Evolutionary conservation across 345 rosid genomes (phyloP).

Genomic region (Syzygium aromaticum): DNA sequence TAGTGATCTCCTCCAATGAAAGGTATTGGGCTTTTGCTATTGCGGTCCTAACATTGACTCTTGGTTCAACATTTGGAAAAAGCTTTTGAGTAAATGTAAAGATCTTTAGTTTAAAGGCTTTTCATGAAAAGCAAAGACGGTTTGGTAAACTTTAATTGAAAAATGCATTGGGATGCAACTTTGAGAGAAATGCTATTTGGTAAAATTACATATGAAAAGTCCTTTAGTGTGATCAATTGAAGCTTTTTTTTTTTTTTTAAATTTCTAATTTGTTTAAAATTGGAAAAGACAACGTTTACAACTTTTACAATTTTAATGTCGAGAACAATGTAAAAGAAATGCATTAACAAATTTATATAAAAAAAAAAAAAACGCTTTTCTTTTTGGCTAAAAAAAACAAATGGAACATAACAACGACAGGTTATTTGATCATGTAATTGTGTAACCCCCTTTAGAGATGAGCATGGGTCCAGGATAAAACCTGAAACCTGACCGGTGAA

Average conservation of each 20-base stretch:
- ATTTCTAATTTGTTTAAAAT: neutral
- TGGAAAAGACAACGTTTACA: neutral
- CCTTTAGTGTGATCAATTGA: neutral
- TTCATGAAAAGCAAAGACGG: neutral
- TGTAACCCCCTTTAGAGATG: no score
- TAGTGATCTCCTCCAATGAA: no score
- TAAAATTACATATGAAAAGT: neutral
- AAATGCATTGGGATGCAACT: neutral
- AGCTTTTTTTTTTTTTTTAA: neutral
- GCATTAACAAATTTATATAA: neutral
- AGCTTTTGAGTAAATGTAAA: accelerated
- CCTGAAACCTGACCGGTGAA: no score
- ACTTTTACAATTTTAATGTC: neutral
- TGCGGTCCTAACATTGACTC: no score
- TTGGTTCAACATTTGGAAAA: neutral
- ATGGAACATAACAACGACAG: accelerated
- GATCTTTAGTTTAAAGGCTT: neutral
- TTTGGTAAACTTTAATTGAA: neutral
- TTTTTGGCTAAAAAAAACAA: neutral
- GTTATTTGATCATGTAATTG: no score
- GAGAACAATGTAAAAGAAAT: neutral
- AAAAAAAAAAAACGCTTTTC: accelerated
- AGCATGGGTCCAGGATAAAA: no score
- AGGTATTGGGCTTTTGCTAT: no score
- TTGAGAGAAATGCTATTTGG: neutral